phyloP scores from a whole-genome alignment of 805 yeast genomes.

The Yarrowia sp. region DNA sequence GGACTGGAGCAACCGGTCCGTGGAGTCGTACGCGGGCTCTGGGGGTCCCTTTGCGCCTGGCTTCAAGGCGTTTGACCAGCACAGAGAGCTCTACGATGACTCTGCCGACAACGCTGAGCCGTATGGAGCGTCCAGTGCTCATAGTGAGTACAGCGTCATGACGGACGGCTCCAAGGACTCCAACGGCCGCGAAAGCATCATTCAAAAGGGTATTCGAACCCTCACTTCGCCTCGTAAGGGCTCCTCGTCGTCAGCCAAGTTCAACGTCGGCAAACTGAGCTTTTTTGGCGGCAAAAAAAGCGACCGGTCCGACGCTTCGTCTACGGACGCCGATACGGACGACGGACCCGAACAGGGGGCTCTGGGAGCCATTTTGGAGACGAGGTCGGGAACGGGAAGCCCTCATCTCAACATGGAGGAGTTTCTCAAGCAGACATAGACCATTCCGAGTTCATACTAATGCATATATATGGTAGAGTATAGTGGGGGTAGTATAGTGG shows the following conservation, averaged over 20 bases:
- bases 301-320: slow-evolving; percentile 3
- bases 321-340: not conserved
- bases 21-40: not conserved
- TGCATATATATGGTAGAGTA: not conserved
- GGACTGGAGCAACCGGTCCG: not conserved
- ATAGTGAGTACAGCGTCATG: not conserved
- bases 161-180: slow-evolving; percentile 17
- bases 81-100: not conserved
- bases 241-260: not conserved
- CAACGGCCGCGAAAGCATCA: slow-evolving; percentile 9
- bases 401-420: slow-evolving; percentile 23
- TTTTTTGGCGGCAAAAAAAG: slow-evolving; percentile 6
- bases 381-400: not conserved
- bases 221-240: slow-evolving; percentile 10
- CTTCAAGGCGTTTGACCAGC: not conserved
- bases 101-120: not conserved
- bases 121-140: not conserved
- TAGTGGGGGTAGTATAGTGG: too few relatives aligned
- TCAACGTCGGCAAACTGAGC: slow-evolving; percentile 13
- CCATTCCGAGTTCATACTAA: too few relatives aligned
- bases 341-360: not conserved
- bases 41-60: not conserved
- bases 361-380: slow-evolving; percentile 1
- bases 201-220: slow-evolving; percentile 13
- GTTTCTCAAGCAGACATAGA: slow-evolving; percentile 17